Conservation (phyloP, 2,329 filamentous ascomycete genomes). For the Colletotrichum sp. region DNA sequence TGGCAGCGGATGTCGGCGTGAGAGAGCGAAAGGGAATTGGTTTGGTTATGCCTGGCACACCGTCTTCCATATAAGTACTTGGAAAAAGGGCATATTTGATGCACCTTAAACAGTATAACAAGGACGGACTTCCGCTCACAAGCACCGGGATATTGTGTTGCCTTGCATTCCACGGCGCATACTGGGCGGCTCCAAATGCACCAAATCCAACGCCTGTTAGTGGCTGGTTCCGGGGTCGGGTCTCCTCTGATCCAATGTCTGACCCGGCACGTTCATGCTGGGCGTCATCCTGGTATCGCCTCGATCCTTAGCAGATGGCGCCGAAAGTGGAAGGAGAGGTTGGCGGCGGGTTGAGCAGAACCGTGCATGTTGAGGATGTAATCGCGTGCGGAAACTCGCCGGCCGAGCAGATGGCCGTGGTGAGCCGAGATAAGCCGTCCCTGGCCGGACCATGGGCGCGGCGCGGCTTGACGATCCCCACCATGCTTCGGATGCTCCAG, state of each 20-base stretch:
- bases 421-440: conserved; percentile 45
- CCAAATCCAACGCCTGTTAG: neutral
- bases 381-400: conserved; percentile 25
- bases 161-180: neutral
- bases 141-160: neutral
- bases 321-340: conserved; percentile 21
- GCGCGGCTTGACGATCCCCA: conserved; percentile 9
- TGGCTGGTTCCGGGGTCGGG: neutral
- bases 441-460: conserved; percentile 35
- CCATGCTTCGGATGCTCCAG: conserved; percentile 18
- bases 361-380: neutral
- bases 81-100: neutral
- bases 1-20: neutral
- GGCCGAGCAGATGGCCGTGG: conserved; percentile 16
- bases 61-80: neutral
- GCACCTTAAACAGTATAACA: neutral
- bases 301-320: neutral
- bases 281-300: neutral
- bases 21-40: neutral
- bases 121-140: conserved; percentile 5
- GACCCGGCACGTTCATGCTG: neutral
- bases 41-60: neutral
- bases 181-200: neutral
- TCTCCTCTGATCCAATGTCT: neutral
- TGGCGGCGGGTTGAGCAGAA: conserved; percentile 20